Base-by-base conservation (phyloP, 148 eudicot species). In the Cornus suecica region DNA sequence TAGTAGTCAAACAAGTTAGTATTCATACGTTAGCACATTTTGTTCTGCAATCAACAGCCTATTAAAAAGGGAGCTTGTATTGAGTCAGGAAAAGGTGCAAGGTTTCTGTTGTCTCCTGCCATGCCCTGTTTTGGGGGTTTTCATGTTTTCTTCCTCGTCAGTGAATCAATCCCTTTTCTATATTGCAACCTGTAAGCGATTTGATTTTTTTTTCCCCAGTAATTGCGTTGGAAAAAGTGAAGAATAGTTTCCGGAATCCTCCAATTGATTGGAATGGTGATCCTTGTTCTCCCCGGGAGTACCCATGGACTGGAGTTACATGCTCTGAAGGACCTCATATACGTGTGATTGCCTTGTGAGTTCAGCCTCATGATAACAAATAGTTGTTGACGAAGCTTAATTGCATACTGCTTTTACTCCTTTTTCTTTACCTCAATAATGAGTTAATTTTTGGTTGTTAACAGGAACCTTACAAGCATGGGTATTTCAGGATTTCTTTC, bases 221-320 rank as follows among this genome's bases (percentile, higher is more conserved):
- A 26, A 80, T 85, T 82, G 89, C 87, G 70, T 77, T 95, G 88
- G 85, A 80, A 78, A 74, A 60, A 28, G 41, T 93, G 56, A 95
- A 88, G 82, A 52, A 70, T 22, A 80, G 84, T 65, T 81, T 93
- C 65, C 68, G 68, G 71, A 86, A 91, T 70, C 84, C 89, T 83
- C 99, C 99, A 70, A 65, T 76, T 34, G 99, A 95, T 81, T 95
- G 99, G 99, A 84, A 75, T 79, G 99, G 98, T 69, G 98, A 95
- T 82, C 99, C 99, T 75, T 95, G 99, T 93, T 88, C 86, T 71
- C 99, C 99, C 52, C 84, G 73, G 74, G 75, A 79, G 68, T 93
- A 91, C 80, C 80, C 97, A 45, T 95, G 99, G 99, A 87, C 98
- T 65, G 99, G 99, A 76, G 87, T 95, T 70, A 81, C 90, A 60